Evolutionary conservation across 2,329 filamentous ascomycete genomes (phyloP).

Genomic region (Malbranchea zuffiana): DNA sequence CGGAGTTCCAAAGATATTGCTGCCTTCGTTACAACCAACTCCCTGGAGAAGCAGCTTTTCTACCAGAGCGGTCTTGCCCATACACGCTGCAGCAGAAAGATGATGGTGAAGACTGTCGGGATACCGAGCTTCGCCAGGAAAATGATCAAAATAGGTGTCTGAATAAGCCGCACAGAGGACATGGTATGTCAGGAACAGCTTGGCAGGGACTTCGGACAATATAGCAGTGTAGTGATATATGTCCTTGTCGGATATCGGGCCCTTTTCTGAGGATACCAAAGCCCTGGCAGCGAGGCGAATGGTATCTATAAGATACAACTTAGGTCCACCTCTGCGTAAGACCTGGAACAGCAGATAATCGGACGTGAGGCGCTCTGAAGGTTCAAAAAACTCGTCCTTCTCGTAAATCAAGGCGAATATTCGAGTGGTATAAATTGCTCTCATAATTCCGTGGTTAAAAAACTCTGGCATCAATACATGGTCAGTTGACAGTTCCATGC

Average conservation of each 20-base stretch:
- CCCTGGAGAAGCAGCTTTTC: conserved; percentile 2
- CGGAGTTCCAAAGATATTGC: conserved; percentile 5
- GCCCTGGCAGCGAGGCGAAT: not conserved
- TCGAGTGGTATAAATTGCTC: conserved; percentile 1
- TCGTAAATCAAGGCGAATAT: not conserved
- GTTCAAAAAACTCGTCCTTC: not conserved
- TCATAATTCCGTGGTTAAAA: conserved; percentile 4
- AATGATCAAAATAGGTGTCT: not conserved
- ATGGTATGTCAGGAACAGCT: not conserved
- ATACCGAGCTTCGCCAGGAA: not conserved
- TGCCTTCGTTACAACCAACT: not conserved
- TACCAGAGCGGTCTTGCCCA: conserved; percentile 3
- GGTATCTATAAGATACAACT: not conserved
- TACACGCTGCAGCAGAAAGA: conserved; percentile 6
- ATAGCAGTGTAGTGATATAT: not conserved
- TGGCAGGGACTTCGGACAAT: not conserved
- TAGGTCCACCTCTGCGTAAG: not conserved
- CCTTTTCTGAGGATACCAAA: not conserved
- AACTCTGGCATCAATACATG: not conserved
- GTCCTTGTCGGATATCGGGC: not conserved
- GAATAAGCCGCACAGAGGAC: not conserved
- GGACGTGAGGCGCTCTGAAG: not conserved
- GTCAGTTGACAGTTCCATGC: not conserved
- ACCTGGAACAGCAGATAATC: conserved; percentile 2
- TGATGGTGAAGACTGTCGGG: not conserved